A percentile compares a stretch with the other conserved stretches of the same genome.
phyloP scores from a whole-genome alignment of 2,329 filamentous ascomycete genomes.

The Arthrobotrys musiformis region DNA sequence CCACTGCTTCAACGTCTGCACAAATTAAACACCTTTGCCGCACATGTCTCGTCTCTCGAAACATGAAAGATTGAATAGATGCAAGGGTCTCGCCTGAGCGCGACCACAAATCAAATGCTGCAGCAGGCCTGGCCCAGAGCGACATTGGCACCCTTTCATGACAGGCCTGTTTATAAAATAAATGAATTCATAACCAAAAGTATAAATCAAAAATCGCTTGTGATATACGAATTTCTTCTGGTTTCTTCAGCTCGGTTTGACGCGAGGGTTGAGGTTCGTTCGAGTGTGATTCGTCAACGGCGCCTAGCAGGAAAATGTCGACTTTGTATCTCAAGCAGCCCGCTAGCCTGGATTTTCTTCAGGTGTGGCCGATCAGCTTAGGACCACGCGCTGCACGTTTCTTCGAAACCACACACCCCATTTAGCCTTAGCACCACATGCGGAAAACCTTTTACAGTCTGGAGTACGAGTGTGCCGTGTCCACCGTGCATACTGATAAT shows the following conservation, averaged over 20 bases:
- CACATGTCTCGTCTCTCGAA: conserved; percentile 37
- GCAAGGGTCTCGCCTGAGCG: conserved; percentile 55
- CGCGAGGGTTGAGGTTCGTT: not conserved
- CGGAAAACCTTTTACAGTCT: conserved; percentile 19
- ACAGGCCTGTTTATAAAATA: conserved; percentile 25
- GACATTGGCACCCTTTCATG: not conserved
- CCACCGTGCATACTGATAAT: conserved; percentile 17
- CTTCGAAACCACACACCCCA: conserved; percentile 35
- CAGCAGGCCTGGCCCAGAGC: conserved; percentile 25
- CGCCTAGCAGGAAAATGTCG: not conserved
- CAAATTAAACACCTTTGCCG: conserved; percentile 50
- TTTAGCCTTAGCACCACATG: conserved; percentile 53
- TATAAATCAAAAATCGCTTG: not conserved
- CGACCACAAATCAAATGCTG: conserved; percentile 36
- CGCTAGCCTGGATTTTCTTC: conserved; percentile 31
- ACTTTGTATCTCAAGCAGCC: conserved; percentile 1
- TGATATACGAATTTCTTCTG: not conserved
- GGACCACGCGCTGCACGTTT: conserved; percentile 51
- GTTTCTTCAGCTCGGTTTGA: not conserved
- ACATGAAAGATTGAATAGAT: conserved; percentile 48
- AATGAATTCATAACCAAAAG: too few relatives aligned
- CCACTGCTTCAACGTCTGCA: conserved; percentile 20
- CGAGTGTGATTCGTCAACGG: conserved; percentile 24
- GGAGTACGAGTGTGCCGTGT: conserved; percentile 49
- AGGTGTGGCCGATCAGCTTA: conserved; percentile 52